Conservation (phyloP, 2,329 filamentous ascomycete genomes). For the Fusarium dlaminii region DNA sequence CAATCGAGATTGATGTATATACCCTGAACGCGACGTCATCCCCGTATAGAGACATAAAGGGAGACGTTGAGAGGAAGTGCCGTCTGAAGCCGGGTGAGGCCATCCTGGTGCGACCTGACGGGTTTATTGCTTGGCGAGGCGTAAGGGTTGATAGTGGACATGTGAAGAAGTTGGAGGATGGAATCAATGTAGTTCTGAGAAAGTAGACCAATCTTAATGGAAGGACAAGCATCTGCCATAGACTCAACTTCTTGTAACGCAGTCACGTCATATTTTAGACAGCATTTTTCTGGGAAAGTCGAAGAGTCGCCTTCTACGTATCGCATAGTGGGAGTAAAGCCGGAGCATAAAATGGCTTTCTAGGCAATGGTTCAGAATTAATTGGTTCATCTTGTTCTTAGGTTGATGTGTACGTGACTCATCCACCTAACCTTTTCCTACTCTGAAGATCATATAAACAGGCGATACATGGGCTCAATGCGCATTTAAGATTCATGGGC, state of each 20-base stretch:
- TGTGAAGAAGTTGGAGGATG: not conserved
- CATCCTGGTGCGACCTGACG: not conserved
- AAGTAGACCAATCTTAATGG: not conserved
- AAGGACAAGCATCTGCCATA: not conserved
- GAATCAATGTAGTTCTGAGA: not conserved
- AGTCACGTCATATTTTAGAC: not conserved
- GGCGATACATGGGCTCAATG: not conserved
- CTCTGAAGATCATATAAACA: not conserved
- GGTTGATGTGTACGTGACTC: not conserved
- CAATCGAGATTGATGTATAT: not conserved
- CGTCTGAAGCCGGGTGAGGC: not conserved
- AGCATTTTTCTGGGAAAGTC: not conserved
- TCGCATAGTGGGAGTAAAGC: not conserved
- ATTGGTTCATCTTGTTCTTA: fast-evolving
- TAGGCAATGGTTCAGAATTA: not conserved
- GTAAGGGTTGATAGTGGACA: not conserved
- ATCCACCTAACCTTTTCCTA: not conserved
- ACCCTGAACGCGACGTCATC: not conserved
- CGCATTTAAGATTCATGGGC: not conserved
- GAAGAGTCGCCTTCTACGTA: not conserved
- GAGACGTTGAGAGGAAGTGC: not conserved
- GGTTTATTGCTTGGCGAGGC: not conserved
- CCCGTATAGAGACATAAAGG: not conserved
- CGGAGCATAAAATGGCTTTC: fast-evolving
- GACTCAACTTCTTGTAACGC: not conserved